A percentile compares a stretch with the other conserved stretches of the same genome.
These are phyloP conservation scores for Pisolithus microcarpus DNA, from an alignment of 768 basidiomycete species.

Conservation along the genomic window DNA sequence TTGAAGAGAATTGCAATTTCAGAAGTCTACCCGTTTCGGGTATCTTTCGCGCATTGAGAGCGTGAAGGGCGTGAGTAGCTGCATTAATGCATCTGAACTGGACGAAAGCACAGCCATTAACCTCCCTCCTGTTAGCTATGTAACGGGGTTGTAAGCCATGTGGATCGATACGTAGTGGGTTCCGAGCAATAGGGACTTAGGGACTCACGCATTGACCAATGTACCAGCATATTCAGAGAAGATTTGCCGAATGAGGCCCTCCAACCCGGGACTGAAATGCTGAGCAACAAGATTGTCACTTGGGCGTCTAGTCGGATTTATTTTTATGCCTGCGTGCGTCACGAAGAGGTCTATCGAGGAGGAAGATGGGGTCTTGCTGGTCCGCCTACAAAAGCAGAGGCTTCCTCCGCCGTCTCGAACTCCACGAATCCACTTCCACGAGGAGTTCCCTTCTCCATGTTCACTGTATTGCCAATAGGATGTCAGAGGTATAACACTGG, in stretches of 20 bases:
- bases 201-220: too few relatives aligned
- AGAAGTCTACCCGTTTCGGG: slow-evolving; percentile 2
- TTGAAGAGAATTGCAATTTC: slow-evolving; percentile 9
- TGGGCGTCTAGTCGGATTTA: slow-evolving; percentile 11
- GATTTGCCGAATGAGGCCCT: slow-evolving; percentile 17
- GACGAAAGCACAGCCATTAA: slow-evolving; percentile 40
- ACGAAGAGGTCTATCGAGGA: slow-evolving; percentile 41
- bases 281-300: slow-evolving; percentile 25
- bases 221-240: slow-evolving; percentile 23
- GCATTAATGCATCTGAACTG: slow-evolving; percentile 41
- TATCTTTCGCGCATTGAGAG: slow-evolving; percentile 25
- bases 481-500: background rate
- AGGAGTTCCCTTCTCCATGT: slow-evolving; percentile 27
- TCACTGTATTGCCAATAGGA: slow-evolving; percentile 12
- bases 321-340: slow-evolving; percentile 28
- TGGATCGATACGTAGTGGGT: background rate
- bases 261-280: slow-evolving; percentile 19
- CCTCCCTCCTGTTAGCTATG: slow-evolving; percentile 28
- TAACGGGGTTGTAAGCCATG: slow-evolving; percentile 10
- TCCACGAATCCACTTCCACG: slow-evolving; percentile 43
- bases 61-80: slow-evolving; percentile 42
- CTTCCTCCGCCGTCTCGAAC: slow-evolving; percentile 32
- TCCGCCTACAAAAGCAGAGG: slow-evolving; percentile 30
- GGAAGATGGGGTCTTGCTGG: slow-evolving; percentile 39
- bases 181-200: slow-evolving; percentile 5